phyloP scores from a whole-genome alignment of 495 filamentous ascomycete genomes.

The Neurospora sp. region DNA sequence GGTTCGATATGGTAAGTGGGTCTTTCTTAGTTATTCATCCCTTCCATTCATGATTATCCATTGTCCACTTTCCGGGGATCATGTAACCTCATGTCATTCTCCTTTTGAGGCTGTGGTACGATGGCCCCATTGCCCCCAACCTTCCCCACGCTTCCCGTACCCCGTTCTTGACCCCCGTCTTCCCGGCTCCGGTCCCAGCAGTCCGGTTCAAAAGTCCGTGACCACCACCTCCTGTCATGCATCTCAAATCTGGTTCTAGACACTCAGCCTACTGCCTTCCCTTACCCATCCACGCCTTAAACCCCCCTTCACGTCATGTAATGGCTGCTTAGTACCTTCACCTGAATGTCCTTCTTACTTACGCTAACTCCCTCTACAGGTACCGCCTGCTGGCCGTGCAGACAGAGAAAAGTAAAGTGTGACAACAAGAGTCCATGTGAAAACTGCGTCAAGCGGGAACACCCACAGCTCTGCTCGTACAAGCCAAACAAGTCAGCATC shows the following conservation, averaged over 20 bases:
- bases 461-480: slow-evolving; percentile 62
- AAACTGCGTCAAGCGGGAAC: slow-evolving; percentile 63
- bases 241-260: neutral
- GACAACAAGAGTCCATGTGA: slow-evolving; percentile 65
- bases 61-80: neutral
- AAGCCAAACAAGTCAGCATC: slow-evolving; percentile 55
- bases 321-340: neutral
- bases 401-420: slow-evolving; percentile 66
- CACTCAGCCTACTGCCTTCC: neutral
- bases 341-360: slow-evolving; percentile 1
- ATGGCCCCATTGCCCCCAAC: neutral
- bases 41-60: slow-evolving; percentile 1
- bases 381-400: slow-evolving; percentile 62
- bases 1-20: slow-evolving; percentile 46
- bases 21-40: neutral
- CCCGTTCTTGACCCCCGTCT: neutral
- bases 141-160: neutral
- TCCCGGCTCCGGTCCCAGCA: neutral
- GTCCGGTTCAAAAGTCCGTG: neutral
- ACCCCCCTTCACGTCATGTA: neutral
- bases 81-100: neutral
- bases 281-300: neutral
- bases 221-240: neutral
- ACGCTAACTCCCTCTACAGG: slow-evolving; percentile 23
- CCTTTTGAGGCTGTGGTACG: neutral